phyloP scores from a whole-genome alignment of 257 asterid species.

The Solanum megistacrolobum region DNA sequence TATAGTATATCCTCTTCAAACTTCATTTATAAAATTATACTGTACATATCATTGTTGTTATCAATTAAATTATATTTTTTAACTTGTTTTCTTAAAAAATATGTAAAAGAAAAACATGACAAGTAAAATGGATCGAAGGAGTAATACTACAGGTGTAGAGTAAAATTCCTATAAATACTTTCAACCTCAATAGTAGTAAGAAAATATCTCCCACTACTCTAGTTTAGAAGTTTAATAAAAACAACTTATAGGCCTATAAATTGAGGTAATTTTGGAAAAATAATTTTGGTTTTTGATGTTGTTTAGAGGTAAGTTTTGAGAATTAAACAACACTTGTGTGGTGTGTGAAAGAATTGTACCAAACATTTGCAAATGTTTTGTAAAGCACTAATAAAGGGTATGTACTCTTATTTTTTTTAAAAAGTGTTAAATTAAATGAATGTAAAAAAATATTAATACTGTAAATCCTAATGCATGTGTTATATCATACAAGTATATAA shows the following conservation, averaged over 20 bases:
- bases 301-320: neutral
- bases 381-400: neutral
- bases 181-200: neutral
- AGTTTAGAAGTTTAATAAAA: neutral
- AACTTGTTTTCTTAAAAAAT: too few relatives aligned
- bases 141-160: neutral
- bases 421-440: neutral
- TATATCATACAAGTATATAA: too few relatives aligned
- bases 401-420: neutral
- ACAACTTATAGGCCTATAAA: neutral
- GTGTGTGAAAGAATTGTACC: neutral
- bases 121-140: too few relatives aligned
- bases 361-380: neutral
- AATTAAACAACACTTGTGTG: neutral
- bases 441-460: neutral
- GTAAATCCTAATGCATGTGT: neutral
- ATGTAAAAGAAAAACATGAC: too few relatives aligned
- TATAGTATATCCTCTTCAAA: too few relatives aligned
- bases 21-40: too few relatives aligned
- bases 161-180: neutral
- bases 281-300: neutral
- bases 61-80: too few relatives aligned
- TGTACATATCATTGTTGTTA: too few relatives aligned
- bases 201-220: neutral
- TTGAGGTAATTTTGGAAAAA: neutral